Base-by-base conservation (phyloP, 2,329 filamentous ascomycete genomes). In the Aspergillus vadensis region DNA sequence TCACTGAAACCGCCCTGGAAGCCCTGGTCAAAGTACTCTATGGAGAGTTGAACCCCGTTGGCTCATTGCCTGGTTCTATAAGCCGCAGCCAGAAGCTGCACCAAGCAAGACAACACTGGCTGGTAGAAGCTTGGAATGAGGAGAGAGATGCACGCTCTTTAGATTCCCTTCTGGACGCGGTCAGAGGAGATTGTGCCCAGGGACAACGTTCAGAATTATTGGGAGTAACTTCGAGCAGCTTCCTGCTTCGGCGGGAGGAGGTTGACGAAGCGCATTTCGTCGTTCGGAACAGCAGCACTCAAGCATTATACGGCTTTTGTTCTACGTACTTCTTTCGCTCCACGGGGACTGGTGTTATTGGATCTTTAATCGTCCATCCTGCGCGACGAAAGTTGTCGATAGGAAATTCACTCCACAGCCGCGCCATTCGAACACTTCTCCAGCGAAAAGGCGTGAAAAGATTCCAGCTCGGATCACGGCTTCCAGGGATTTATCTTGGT, bases 91-190 rank as follows among this genome's bases (percentile, higher is more conserved):
- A 92, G 71, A 96, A 95, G 74, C 85, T 91, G 0, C 86, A 91
- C 61, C 94, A 96, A 69, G 92, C 92, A n/a, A 87, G 91, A 62
- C 92, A 97, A 70, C 91, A 96, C 69, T 98, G 94, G 94, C 86
- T 98, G 1, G 93, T 97, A 0, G 94, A 97, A 71, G 87, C 86
- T 49, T 98, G 92, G 79, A 90, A 93, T 69, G 87, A 89, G 60
- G 87, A 91, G 41, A 84, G 93, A 58, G 94, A 98, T 71, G 81
- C 84, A 2, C 80, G 84, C 51, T 90, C 88, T 0, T 80, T 98
- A 5, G 87, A 94, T 61, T 87, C 86, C n/a, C 82, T 98, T 8
- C 82, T 97, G 51, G 85, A 85, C 58, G 82, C 86, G 3, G 82
- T 94, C 2, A 86, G 89, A 49, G 88, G 91, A 61, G 85, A 73